These are phyloP conservation scores for Coniochaeta ligniaria DNA, from an alignment of 2,329 filamentous ascomycete genomes.

Conservation along the genomic window DNA sequence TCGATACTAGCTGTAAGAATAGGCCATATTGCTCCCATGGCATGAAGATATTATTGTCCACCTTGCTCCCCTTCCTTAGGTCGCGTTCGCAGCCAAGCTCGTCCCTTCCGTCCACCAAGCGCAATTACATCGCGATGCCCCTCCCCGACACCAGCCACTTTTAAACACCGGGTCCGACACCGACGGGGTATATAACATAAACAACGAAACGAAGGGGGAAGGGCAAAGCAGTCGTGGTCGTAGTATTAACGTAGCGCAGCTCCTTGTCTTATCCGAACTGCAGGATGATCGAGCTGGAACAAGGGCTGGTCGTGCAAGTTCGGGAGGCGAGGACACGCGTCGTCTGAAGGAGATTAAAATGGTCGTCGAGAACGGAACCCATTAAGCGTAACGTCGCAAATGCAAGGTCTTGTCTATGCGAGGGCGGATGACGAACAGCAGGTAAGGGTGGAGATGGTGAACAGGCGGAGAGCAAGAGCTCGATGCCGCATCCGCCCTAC, in stretches of 20 bases:
- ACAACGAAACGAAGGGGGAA: constrained; percentile 26
- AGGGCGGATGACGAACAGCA: constrained; percentile 3
- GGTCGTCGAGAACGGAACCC: constrained; percentile 21
- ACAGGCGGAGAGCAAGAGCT: constrained; percentile 2
- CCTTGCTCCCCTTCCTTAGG: neutral
- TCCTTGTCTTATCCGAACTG: neutral
- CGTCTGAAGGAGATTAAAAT: constrained; percentile 17
- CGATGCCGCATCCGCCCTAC: constrained; percentile 6
- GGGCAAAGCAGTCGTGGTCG: constrained; percentile 17
- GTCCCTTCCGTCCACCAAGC: constrained; percentile 1
- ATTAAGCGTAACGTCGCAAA: constrained; percentile 27
- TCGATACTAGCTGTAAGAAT: constrained; percentile 8
- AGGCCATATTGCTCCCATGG: constrained; percentile 3
- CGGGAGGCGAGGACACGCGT: constrained; percentile 8
- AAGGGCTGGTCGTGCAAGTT: constrained; percentile 9
- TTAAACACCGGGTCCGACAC: constrained; percentile 22
- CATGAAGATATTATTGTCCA: constrained; percentile 5
- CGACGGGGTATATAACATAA: constrained; percentile 33
- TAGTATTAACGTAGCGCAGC: constrained; percentile 12
- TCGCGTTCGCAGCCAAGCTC: neutral
- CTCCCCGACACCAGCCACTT: constrained; percentile 17
- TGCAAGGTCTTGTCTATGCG: constrained; percentile 22
- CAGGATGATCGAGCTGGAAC: neutral
- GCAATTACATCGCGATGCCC: constrained; percentile 16
- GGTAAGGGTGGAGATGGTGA: constrained; percentile 5